Base-by-base conservation (phyloP, 164 flowering plant species). In the Annona squamosa region DNA sequence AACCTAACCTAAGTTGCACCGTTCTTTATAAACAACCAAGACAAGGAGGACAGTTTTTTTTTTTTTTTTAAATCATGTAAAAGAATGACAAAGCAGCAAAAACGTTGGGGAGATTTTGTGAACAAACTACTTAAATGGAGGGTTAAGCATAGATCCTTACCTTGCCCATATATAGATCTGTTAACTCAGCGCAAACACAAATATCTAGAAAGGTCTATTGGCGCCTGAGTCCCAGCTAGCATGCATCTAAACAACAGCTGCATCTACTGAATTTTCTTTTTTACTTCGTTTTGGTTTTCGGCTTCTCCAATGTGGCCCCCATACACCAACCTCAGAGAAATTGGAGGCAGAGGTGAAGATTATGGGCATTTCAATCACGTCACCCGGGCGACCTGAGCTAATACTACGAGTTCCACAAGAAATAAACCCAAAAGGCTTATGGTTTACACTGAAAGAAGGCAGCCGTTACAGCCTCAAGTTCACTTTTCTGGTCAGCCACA, bases 371-470 rank as follows among this genome's bases (percentile, higher is more conserved):
- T 72, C 91, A 16, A 87, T 89, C 64, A 12, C 81, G 19, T 81
- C 89, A 10, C 88, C 87, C 63, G 88, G 75, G 19, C 77, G 91
- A 78, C 69, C 84, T 63, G 89, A 85, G 68, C 80, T 89, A 73
- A 79, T 84, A 68, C 87, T 89, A 72, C 71, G 83, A 9, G 66
- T 89, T 63, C 93, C 90, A 4, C 82, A 79, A 62, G 69, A 47
- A 68, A 84, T 88, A 41, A 81, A 81, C 17, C 84, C 86, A 2
- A 83, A 87, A 47, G 89, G 87, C 68, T 65, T 70, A 10, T 86
- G 87, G 88, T 89, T 89, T 80, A 82, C 87, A 1, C 69, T 89
- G 73, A 86, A 89, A 80, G 91, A 89, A 82, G 91, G 89, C 13
- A 87, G 89, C 73, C 79, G 48, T 26, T 87, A 89, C 82, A 78